A percentile compares a stretch with the other conserved stretches of the same genome.
phyloP scores from a whole-genome alignment of 208 protist genomes.

The Trypanosoma cruzi region DNA sequence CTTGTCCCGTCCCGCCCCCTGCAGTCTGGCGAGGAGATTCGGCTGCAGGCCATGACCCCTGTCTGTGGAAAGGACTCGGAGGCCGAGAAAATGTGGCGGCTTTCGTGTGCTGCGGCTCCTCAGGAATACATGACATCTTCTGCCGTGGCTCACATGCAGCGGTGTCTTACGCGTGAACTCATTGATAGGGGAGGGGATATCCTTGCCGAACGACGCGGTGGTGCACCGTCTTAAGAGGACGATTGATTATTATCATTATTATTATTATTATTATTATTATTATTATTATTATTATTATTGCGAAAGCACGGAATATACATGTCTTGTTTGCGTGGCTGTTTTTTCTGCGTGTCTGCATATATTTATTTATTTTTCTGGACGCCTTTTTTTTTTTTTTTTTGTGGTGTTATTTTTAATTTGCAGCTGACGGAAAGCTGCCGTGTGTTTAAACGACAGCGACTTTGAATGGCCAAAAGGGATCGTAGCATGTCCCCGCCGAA shows the following conservation, averaged over 20 bases:
- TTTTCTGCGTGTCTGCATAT: background rate
- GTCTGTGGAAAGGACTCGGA: constrained; percentile 84
- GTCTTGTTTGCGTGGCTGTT: background rate
- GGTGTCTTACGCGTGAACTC: constrained; percentile 47
- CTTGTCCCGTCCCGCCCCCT: constrained; percentile 62
- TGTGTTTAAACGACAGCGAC: background rate
- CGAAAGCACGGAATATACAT: background rate
- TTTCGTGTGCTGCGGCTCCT: constrained; percentile 76
- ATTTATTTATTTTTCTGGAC: background rate
- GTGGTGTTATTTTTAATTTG: background rate
- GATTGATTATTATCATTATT: background rate
- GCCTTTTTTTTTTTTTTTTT: constrained; percentile 19
- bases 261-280: background rate
- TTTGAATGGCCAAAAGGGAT: constrained; percentile 29
- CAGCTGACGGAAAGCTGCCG: background rate
- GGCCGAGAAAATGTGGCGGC: constrained; percentile 85
- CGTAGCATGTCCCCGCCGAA: constrained; percentile 23
- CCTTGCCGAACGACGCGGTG: background rate
- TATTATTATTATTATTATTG: background rate
- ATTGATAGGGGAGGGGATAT: constrained; percentile 37
- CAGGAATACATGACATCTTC: constrained; percentile 61
- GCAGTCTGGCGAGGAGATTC: constrained; percentile 69
- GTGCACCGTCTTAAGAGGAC: background rate
- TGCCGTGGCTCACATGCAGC: constrained; percentile 47
- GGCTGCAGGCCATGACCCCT: constrained; percentile 86